phyloP scores from a whole-genome alignment of 2,329 filamentous ascomycete species.

The Ceratocystis colombiana region DNA sequence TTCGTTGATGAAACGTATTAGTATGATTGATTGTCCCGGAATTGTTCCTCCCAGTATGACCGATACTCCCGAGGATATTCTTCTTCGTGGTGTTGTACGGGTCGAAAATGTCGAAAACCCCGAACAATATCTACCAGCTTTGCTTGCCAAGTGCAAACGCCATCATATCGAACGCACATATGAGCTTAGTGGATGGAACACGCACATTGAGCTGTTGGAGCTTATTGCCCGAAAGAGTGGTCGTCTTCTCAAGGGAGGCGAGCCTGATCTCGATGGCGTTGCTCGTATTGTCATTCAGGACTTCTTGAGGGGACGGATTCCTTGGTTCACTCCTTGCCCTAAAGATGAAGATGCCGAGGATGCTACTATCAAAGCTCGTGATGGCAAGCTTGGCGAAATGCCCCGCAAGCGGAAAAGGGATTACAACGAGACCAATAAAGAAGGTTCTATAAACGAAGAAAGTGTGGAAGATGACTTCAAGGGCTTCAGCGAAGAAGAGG shows the following conservation, averaged over 20 bases:
- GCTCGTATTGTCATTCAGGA: slow-evolving; percentile 97
- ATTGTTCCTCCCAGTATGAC: slow-evolving; percentile 82
- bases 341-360: slow-evolving; percentile 44
- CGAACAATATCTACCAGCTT: slow-evolving; percentile 83
- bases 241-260: slow-evolving; percentile 78
- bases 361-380: slow-evolving; percentile 54
- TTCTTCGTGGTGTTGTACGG: slow-evolving; percentile 81
- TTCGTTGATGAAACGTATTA: slow-evolving; percentile 83
- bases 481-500: slow-evolving; percentile 38
- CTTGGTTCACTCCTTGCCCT: slow-evolving; percentile 77
- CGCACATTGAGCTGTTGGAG: slow-evolving; percentile 75
- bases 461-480: slow-evolving; percentile 37
- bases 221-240: slow-evolving; percentile 78
- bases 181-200: slow-evolving; percentile 67
- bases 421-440: slow-evolving; percentile 39
- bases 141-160: slow-evolving; percentile 69
- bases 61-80: slow-evolving; percentile 76
- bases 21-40: slow-evolving; percentile 89
- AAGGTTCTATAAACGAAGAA: slow-evolving; percentile 30
- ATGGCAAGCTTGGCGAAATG: slow-evolving; percentile 78
- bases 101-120: slow-evolving; percentile 96
- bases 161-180: slow-evolving; percentile 91
- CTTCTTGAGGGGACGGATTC: slow-evolving; percentile 87
- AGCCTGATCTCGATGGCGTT: slow-evolving; percentile 86
- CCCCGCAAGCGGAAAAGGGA: slow-evolving; percentile 63